Evolutionary conservation across 345 rosid species (phyloP).

Genomic region (Linum lewisii): DNA sequence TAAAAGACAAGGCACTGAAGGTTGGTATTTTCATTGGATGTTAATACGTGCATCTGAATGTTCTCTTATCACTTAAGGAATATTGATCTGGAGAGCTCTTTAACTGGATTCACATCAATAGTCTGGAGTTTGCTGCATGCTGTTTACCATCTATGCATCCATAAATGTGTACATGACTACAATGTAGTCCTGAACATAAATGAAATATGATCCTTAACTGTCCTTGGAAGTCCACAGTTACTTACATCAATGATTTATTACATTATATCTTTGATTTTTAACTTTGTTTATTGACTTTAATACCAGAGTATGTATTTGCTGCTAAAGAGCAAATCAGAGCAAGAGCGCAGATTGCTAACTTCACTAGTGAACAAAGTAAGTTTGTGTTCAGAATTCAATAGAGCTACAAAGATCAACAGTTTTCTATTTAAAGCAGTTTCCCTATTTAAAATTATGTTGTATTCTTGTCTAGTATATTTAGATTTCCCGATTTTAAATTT

Average conservation of each 20-base stretch:
- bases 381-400: conserved; percentile 6
- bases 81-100: background rate
- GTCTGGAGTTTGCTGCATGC: too few relatives aligned
- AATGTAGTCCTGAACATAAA: too few relatives aligned
- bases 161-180: too few relatives aligned
- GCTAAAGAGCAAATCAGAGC: conserved; percentile 85
- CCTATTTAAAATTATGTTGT: background rate
- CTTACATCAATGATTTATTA: background rate
- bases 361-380: conserved; percentile 85
- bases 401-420: background rate
- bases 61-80: background rate
- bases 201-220: too few relatives aligned
- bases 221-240: too few relatives aligned
- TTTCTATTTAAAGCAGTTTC: conserved; percentile 6
- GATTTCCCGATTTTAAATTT: conserved; percentile 15
- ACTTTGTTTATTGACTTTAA: conserved; percentile 4
- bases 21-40: conserved; percentile 23
- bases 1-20: conserved; percentile 87
- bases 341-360: conserved; percentile 78
- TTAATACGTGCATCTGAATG: background rate
- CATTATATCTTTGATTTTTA: background rate
- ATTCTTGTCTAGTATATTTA: conserved; percentile 3
- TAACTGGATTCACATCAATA: background rate
- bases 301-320: conserved; percentile 64
- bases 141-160: too few relatives aligned